Base-by-base conservation (phyloP, 1,284 basidiomycete genomes). In the Pyrrhoderma noxium region DNA sequence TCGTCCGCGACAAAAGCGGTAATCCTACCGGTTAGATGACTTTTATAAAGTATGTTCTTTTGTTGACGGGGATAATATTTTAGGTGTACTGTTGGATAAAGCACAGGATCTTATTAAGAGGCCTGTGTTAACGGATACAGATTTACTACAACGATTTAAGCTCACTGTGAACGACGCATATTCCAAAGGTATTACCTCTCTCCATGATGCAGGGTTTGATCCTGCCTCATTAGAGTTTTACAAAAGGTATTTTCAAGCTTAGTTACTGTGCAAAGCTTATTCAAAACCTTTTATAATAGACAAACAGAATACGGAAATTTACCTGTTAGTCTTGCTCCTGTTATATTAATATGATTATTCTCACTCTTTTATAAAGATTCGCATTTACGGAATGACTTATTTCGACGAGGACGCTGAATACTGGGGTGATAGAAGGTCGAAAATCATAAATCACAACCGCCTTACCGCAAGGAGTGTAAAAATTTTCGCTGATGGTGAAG, bases 381-480 rank as follows among this genome's bases (percentile, higher is more conserved):
- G 84, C 51, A 76, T 86, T 21, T 86, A 85, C 62, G 83, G 80
- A 31, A 87, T 85, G 84, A 76, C 74, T 16, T 79, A 74, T 57
- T 86, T 83, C 59, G 71, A 85, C 57, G 84, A 90, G 58, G 73
- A 72, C 34, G 74, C 75, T 27, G 70, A 74, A n/a, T 94, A 89
- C 61, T 91, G 89, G 76, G 89, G 89, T 19, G 79, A 88, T 56
- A 68, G 68, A 13, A 74, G 78, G 0, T 66, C 73, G 43, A 79
- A 77, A 51, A 67, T 89, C 9, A 69, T 84, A 47, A 73, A 73
- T 39, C 70, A 82, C 60, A 77, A 75, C 34, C 74, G 82, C 41
- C 72, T 93, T 18, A 83, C 74, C 22, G 75, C 85, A 14, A 80
- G 88, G 23, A 87, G 89, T 53, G 84, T 95, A 58, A 97, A 96